phyloP scores from a whole-genome alignment of 2,329 filamentous ascomycete genomes.

The Pseudopithomyces chartarum region DNA sequence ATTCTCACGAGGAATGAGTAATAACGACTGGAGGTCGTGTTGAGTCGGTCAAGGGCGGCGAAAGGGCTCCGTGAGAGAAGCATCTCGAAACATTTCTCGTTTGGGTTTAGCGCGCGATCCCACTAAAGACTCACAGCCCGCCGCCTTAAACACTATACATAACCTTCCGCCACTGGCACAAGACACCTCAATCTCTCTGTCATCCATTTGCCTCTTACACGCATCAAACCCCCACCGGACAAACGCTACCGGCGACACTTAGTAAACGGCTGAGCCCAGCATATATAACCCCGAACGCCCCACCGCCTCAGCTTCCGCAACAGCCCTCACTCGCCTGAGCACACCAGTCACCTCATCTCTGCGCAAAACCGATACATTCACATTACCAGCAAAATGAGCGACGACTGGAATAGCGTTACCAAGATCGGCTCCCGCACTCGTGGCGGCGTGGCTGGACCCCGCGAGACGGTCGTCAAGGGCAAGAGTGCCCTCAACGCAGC shows the following conservation, averaged over 20 bases:
- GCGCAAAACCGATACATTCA: slow-evolving; percentile 12
- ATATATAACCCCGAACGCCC: slow-evolving; percentile 9
- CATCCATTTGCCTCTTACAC: neutral
- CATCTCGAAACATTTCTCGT: slow-evolving; percentile 3
- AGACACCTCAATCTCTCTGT: neutral
- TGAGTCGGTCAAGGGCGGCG: slow-evolving; percentile 10
- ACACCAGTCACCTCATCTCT: slow-evolving; percentile 5
- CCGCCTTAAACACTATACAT: neutral
- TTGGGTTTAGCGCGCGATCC: neutral
- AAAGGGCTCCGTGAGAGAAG: slow-evolving; percentile 12
- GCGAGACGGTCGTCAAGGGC: slow-evolving; percentile 89
- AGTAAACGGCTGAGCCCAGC: slow-evolving; percentile 10
- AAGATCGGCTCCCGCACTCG: slow-evolving; percentile 91
- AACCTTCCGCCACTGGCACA: neutral
- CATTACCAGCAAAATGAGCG: slow-evolving; percentile 60
- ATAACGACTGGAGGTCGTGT: neutral
- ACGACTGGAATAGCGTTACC: slow-evolving; percentile 86
- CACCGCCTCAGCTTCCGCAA: slow-evolving; percentile 9
- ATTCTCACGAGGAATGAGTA: neutral
- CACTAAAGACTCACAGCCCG: slow-evolving; percentile 3
- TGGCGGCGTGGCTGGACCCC: slow-evolving; percentile 67
- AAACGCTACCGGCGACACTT: slow-evolving; percentile 8
- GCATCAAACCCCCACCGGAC: neutral
- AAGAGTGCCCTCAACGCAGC: slow-evolving; percentile 87
- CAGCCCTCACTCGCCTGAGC: slow-evolving; percentile 17